Conservation (phyloP, 1,284 basidiomycete species). For the Neolentinus lepideus region DNA sequence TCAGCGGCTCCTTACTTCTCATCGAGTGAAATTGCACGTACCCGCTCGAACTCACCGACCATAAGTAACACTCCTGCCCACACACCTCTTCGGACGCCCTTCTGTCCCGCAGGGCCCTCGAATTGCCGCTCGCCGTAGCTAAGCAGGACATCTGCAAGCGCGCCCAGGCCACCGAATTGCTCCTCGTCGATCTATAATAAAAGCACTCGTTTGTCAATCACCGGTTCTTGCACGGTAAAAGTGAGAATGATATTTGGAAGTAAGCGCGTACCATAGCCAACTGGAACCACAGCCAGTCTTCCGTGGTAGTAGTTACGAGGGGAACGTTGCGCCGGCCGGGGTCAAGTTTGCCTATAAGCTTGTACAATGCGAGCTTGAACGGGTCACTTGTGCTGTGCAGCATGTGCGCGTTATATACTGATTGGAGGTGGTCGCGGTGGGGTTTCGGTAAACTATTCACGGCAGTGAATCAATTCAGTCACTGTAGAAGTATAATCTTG, state of each 20-base stretch:
- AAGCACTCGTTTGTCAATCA: no score
- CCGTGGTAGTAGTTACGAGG: constrained; percentile 85
- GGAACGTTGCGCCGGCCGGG: constrained; percentile 75
- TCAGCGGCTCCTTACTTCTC: not conserved
- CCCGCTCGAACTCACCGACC: constrained; percentile 92
- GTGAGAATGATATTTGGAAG: no score
- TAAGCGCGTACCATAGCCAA: constrained; percentile 68
- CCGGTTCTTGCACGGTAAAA: no score
- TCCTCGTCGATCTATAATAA: constrained; percentile 66
- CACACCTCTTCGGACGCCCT: constrained; percentile 51
- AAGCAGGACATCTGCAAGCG: constrained; percentile 74
- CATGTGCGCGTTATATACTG: constrained; percentile 91
- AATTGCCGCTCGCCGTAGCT: constrained; percentile 92
- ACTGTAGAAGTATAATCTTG: no score
- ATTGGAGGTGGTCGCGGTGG: constrained; percentile 80
- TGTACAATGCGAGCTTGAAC: constrained; percentile 94
- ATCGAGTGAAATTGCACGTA: constrained; percentile 25
- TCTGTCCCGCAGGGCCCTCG: constrained; percentile 60
- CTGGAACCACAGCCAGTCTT: constrained; percentile 99
- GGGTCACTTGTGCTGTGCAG: constrained; percentile 85
- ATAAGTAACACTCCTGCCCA: constrained; percentile 92
- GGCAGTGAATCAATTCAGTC: no score
- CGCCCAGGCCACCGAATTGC: constrained; percentile 73
- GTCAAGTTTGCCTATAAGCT: constrained; percentile 92
- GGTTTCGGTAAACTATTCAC: constrained; percentile 61